A percentile compares a stretch with the other conserved stretches of the same genome.
Conservation (phyloP, 352 stramenopile genomes). For the Globisporangium echinulatum region DNA sequence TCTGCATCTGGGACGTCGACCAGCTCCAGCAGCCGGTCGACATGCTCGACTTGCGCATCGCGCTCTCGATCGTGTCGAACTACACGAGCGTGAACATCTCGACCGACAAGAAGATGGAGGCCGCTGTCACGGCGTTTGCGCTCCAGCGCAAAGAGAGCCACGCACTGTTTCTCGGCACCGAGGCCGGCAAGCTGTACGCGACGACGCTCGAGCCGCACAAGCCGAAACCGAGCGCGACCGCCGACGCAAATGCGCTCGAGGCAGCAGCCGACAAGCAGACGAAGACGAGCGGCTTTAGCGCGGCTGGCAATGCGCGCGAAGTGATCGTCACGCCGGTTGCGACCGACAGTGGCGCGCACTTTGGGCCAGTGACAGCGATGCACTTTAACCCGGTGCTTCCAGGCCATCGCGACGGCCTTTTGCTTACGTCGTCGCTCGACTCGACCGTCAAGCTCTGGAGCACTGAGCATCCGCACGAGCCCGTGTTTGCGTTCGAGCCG, state of each 20-base stretch:
- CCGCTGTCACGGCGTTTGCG: slow-evolving; percentile 75
- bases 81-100: slow-evolving; percentile 54
- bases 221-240: slow-evolving; percentile 15
- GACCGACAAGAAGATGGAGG: slow-evolving; percentile 84
- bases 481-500: slow-evolving; percentile 77
- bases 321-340: slow-evolving; percentile 65
- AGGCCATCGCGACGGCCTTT: slow-evolving; percentile 61
- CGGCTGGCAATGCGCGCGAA: slow-evolving; percentile 30
- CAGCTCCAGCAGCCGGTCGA: slow-evolving; percentile 80
- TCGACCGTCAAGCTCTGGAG: slow-evolving; percentile 88
- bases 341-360: slow-evolving; percentile 59
- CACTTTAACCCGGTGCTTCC: slow-evolving; percentile 75
- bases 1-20: slow-evolving; percentile 84
- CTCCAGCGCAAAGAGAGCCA: slow-evolving; percentile 80
- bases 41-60: slow-evolving; percentile 78
- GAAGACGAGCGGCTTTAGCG: slow-evolving; percentile 15
- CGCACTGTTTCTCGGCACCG: slow-evolving; percentile 79
- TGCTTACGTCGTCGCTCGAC: slow-evolving; percentile 82
- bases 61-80: slow-evolving; percentile 71
- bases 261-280: slow-evolving; percentile 31
- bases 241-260: slow-evolving; percentile 8
- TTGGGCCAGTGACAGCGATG: slow-evolving; percentile 78
- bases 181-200: slow-evolving; percentile 73
- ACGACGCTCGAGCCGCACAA: slow-evolving; percentile 75
- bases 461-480: slow-evolving; percentile 58